These are phyloP conservation scores for Clavariopsis aquatica DNA, from an alignment of 495 filamentous ascomycete genomes.

Conservation along the genomic window DNA sequence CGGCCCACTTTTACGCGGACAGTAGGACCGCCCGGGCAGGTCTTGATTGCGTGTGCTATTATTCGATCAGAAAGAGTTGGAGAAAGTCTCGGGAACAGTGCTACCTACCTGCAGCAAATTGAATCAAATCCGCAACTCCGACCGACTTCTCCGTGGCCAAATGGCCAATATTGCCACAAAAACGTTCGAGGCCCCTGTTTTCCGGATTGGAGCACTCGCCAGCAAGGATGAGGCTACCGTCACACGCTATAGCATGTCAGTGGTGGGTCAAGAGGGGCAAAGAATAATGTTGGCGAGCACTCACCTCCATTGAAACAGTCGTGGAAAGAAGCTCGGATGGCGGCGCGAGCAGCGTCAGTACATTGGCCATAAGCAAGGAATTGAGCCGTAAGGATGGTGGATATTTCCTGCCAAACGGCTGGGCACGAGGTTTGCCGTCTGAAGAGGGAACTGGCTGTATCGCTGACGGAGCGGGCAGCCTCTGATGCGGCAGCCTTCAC, in stretches of 20 bases:
- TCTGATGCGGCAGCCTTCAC: constrained; percentile 8
- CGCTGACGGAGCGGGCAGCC: constrained; percentile 8
- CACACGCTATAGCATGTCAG: constrained; percentile 25
- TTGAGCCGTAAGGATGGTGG: constrained; percentile 23
- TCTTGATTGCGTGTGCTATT: constrained; percentile 36
- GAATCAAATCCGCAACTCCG: constrained; percentile 39
- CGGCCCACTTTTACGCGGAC: constrained; percentile 35
- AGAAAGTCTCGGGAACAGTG: neutral
- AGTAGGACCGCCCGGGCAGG: constrained; percentile 35
- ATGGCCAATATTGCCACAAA: constrained; percentile 21
- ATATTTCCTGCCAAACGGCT: constrained; percentile 33
- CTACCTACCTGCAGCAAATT: constrained; percentile 38
- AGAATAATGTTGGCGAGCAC: neutral
- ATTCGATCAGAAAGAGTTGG: constrained; percentile 7
- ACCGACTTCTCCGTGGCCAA: constrained; percentile 28
- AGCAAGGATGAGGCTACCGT: constrained; percentile 39
- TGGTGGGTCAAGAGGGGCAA: neutral
- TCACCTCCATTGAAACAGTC: constrained; percentile 37
- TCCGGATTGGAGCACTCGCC: constrained; percentile 32
- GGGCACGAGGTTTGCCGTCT: constrained; percentile 24
- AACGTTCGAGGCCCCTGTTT: constrained; percentile 27
- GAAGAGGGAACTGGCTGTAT: neutral
- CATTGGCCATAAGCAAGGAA: constrained; percentile 36
- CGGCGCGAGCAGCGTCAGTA: constrained; percentile 38
- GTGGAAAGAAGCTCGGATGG: constrained; percentile 40